phyloP scores from a whole-genome alignment of 805 yeast genomes.

The Yamadazyma ubonensis region DNA sequence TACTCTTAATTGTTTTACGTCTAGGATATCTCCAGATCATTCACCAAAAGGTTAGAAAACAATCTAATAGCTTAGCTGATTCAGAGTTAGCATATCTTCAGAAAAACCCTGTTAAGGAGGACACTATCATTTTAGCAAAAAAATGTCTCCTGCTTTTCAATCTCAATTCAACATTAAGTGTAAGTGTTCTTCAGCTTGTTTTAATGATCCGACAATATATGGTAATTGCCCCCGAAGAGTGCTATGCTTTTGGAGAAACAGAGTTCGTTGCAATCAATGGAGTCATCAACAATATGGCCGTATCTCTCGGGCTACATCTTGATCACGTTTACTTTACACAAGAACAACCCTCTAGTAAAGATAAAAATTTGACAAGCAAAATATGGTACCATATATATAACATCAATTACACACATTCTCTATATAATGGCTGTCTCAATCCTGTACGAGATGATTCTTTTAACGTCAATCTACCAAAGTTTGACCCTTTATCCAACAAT shows the following conservation, averaged over 20 bases:
- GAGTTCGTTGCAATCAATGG: conserved; percentile 50
- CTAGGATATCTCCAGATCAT: conserved; percentile 24
- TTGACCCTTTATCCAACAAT: neutral
- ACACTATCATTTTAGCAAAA: conserved; percentile 30
- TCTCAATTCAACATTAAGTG: conserved; percentile 36
- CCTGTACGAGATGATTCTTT: neutral
- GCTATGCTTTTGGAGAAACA: conserved; percentile 58
- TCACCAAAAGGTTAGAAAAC: neutral
- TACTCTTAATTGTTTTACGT: conserved; percentile 32
- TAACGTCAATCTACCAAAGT: neutral
- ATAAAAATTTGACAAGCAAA: conserved; percentile 4
- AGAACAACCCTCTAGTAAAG: conserved; percentile 3
- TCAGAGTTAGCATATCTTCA: conserved; percentile 25
- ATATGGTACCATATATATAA: conserved; percentile 3
- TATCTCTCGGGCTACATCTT: conserved; percentile 4
- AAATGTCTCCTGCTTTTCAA: conserved; percentile 36
- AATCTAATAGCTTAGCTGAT: neutral
- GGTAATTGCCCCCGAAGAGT: conserved; percentile 51
- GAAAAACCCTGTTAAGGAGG: conserved; percentile 27
- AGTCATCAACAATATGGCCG: conserved; percentile 34
- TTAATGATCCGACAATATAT: conserved; percentile 51
- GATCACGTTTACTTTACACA: neutral
- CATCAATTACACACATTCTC: neutral
- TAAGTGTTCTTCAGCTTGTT: conserved; percentile 53
- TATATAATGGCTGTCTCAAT: conserved; percentile 4